Percentiles rank a stretch among this genome's conserved stretches.
phyloP scores from a whole-genome alignment of 139 green algal species.

The Chlorella sp. region DNA sequence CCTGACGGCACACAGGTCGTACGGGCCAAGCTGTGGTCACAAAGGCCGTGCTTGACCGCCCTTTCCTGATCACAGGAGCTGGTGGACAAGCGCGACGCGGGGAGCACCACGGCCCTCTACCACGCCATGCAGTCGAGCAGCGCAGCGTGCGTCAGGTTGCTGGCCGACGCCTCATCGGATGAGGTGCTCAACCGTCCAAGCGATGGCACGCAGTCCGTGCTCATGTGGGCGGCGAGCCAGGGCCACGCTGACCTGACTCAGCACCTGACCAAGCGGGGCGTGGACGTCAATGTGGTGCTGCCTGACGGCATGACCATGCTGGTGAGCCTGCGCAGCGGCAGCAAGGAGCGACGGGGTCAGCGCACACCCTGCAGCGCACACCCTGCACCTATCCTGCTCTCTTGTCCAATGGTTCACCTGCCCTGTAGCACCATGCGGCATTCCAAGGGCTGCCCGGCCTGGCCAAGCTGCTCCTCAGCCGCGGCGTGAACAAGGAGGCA shows the following conservation, averaged over 20 bases:
- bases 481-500: neutral
- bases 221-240: neutral
- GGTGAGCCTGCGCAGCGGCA: neutral
- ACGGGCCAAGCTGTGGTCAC: neutral
- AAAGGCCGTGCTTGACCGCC: neutral
- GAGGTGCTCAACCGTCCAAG: neutral
- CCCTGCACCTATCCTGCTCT: no score
- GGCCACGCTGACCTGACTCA: neutral
- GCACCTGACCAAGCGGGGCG: neutral
- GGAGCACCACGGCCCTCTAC: neutral
- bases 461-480: neutral
- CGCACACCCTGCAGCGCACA: no score
- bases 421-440: neutral
- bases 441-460: neutral
- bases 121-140: neutral
- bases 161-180: neutral
- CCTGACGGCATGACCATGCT: neutral
- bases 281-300: neutral
- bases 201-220: neutral
- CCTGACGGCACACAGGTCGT: no score
- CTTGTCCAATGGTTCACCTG: no score
- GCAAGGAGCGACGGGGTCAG: no score
- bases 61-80: neutral
- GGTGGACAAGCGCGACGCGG: neutral
- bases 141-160: neutral